Percentiles rank a stretch among this genome's conserved stretches.
Conservation (phyloP, 768 basidiomycete genomes). For the Amanita brunnescens region DNA sequence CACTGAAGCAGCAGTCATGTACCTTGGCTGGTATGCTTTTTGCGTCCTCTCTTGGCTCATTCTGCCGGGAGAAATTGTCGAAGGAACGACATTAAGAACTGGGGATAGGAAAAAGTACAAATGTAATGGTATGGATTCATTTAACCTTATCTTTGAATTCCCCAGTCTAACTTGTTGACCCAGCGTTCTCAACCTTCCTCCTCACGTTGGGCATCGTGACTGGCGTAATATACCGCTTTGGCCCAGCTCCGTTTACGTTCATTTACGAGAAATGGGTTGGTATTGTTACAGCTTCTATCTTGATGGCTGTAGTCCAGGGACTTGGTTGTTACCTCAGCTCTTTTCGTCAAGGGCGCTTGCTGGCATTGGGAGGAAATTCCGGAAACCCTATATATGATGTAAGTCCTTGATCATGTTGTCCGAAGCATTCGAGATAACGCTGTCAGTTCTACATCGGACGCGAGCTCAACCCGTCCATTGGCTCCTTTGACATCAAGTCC, state of each 20-base stretch:
- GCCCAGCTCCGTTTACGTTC: conserved; percentile 78
- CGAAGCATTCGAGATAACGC: conserved; percentile 1
- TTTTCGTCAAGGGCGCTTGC: conserved; percentile 58
- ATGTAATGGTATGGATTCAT: conserved; percentile 75
- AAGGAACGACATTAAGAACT: conserved; percentile 63
- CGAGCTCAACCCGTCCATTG: conserved; percentile 83
- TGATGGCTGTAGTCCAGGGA: conserved; percentile 74
- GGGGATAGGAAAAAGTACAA: conserved; percentile 80
- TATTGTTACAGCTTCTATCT: conserved; percentile 71
- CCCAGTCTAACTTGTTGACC: background rate
- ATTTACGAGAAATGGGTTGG: conserved; percentile 90
- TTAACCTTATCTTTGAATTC: background rate
- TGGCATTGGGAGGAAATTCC: conserved; percentile 90
- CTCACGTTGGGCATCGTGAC: conserved; percentile 65
- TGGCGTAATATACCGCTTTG: conserved; percentile 65
- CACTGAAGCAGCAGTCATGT: conserved; percentile 62
- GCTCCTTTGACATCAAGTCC: conserved; percentile 57
- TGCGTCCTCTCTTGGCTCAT: conserved; percentile 73
- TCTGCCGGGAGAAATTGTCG: conserved; percentile 65
- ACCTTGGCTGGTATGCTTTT: conserved; percentile 89
- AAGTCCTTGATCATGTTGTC: conserved; percentile 17
- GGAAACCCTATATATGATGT: conserved; percentile 89
- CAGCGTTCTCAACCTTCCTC: conserved; percentile 84
- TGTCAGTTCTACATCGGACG: conserved; percentile 90
- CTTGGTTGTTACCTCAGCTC: conserved; percentile 61